Base-by-base conservation (phyloP, 139 green algal species). In the Nannochloris sp. region DNA sequence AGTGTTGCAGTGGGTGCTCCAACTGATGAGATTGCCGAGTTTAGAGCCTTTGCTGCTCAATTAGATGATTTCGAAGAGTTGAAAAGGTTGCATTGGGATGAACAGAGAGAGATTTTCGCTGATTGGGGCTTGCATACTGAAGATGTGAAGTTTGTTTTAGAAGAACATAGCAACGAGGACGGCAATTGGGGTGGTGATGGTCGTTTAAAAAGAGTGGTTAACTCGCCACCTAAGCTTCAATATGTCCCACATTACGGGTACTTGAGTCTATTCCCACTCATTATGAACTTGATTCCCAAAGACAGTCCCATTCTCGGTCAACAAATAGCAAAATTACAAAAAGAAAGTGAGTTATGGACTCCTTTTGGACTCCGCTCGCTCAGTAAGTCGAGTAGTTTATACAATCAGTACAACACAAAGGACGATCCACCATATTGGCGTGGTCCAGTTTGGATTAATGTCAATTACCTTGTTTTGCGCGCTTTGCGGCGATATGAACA, bases 371-470 rank as follows among this genome's bases (percentile, higher is more conserved):
- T 97, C 27, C 79, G 90, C 33, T 89, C 65, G 1, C 74, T 89
- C 10, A 74, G 67, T 23, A 48, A 68, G 10, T 62, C 33, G 30
- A 85, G 74, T 54, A 71, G 60, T 34, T 60, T 96, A 35, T 92
- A 96, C 73, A 68, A 76, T 48, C 66, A 61, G 61, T 71, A 82
- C 63, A 98, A 98, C 77, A 98, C 92, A 1, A 63, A 83, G 63
- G 83, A 97, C 63, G 91, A 97, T 67, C 67, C 77, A 4, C 92
- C 92, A 12, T 97, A 97, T 78, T 98, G 92, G 92, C 73, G 92
- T 2, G 85, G 86, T 1, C 64, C 84, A 24, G 77, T 98, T 48
- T 98, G 92, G 92, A 79, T 96, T 63, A 97, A 98, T 75, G 65
- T 97, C 65, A 98, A 98, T 76, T 97, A 85, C 77, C 75, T 98